Percentiles rank a stretch among this genome's conserved stretches.
Evolutionary conservation across 2,329 filamentous ascomycete species (phyloP).

Genomic region (Pseudocercospora macadamiae): DNA sequence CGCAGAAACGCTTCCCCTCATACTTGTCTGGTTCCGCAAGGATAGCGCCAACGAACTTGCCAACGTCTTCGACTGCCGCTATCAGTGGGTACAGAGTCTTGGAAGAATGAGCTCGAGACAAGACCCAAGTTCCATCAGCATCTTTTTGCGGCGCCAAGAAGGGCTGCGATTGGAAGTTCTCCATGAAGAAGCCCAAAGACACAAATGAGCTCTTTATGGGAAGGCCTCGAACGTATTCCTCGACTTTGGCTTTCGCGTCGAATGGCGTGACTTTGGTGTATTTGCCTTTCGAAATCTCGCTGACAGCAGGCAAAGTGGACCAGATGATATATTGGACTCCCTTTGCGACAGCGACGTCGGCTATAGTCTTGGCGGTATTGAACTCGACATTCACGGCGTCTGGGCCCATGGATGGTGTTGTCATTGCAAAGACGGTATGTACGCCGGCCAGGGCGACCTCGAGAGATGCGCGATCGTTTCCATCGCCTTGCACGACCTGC

Average conservation of each 20-base stretch:
- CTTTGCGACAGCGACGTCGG: conserved; percentile 52
- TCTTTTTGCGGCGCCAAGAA: not conserved
- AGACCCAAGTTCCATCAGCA: conserved; percentile 17
- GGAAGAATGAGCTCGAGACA: conserved; percentile 12
- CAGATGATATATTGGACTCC: conserved; percentile 40
- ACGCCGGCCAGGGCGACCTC: conserved; percentile 48
- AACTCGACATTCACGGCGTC: conserved; percentile 45
- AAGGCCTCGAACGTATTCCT: conserved; percentile 45
- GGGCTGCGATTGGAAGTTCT: conserved; percentile 20
- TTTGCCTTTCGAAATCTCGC: conserved; percentile 44
- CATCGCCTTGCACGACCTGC: conserved; percentile 57
- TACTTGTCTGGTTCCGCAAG: conserved; percentile 24
- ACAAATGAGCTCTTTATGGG: conserved; percentile 27
- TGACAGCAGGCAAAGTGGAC: conserved; percentile 42
- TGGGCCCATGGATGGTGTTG: conserved; percentile 11
- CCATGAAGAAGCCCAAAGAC: conserved; percentile 27
- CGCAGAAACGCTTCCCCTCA: conserved; percentile 24
- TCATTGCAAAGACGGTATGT: conserved; percentile 46
- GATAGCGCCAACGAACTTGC: conserved; percentile 30
- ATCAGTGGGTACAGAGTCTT: conserved; percentile 24
- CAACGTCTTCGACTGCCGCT: conserved; percentile 22
- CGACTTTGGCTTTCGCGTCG: conserved; percentile 44
- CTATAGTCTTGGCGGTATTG: conserved; percentile 58
- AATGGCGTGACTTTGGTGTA: conserved; percentile 48
- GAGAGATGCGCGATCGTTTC: conserved; percentile 50